Conservation (phyloP, 75 land plant genomes). For the Sequoiadendron giganteum region DNA sequence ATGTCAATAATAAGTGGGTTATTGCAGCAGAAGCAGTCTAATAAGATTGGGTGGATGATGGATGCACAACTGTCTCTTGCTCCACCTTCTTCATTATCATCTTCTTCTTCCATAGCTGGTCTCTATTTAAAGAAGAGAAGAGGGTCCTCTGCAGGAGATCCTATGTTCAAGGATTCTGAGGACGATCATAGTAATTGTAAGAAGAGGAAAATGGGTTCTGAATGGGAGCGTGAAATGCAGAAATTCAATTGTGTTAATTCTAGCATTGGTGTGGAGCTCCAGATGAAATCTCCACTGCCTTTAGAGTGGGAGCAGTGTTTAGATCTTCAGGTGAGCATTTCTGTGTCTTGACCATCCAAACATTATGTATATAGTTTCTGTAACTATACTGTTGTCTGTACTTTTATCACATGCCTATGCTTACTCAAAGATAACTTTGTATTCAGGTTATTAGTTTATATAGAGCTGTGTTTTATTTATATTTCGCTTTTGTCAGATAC, state of each 20-base stretch:
- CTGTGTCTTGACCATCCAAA: not conserved
- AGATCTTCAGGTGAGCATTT: not conserved
- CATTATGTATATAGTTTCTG: too few relatives aligned
- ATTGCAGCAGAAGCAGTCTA: not conserved
- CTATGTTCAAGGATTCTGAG: not conserved
- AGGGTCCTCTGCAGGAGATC: not conserved
- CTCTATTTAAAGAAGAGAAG: not conserved
- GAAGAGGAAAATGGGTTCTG: conserved; percentile 4
- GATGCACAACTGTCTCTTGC: not conserved
- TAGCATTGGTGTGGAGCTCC: not conserved
- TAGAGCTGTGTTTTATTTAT: not conserved
- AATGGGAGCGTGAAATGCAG: not conserved
- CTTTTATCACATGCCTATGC: not conserved
- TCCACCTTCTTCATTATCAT: not conserved
- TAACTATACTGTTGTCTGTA: not conserved
- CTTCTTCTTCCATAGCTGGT: not conserved
- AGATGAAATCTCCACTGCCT: conserved; percentile 2
- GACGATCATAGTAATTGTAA: not conserved
- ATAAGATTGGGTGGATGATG: not conserved
- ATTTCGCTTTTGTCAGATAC: not conserved
- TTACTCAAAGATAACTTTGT: not conserved
- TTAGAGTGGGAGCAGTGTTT: conserved; percentile 3
- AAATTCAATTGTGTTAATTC: not conserved
- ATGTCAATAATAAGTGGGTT: conserved; percentile 6
- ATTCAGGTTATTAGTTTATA: not conserved